A percentile compares a stretch with the other conserved stretches of the same genome.
phyloP scores from a whole-genome alignment of 805 yeast genomes.

The Wickerhamiella spandovensis region DNA sequence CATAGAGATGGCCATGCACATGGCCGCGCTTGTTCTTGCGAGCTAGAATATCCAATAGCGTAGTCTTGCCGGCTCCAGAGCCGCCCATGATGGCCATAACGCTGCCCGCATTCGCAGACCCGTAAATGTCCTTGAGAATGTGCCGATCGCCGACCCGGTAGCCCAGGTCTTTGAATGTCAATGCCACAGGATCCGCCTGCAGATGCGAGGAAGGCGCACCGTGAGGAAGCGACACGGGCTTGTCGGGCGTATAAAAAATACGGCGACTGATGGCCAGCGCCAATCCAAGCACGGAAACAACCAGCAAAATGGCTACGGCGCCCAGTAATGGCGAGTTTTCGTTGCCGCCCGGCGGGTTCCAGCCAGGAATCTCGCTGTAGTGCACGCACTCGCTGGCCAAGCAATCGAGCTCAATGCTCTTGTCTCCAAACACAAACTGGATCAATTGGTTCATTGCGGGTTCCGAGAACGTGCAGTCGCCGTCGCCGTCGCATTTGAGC shows the following conservation, averaged over 20 bases:
- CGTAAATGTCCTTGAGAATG: constrained; percentile 54
- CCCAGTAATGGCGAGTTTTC: constrained; percentile 16
- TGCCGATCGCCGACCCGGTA: constrained; percentile 38
- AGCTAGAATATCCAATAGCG: constrained; percentile 81
- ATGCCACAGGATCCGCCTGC: constrained; percentile 41
- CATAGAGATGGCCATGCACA: constrained; percentile 50
- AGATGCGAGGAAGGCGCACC: constrained; percentile 11
- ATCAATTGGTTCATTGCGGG: constrained; percentile 94
- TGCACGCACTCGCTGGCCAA: constrained; percentile 85
- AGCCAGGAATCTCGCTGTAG: constrained; percentile 86
- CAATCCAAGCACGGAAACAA: constrained; percentile 12
- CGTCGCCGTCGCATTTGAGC: constrained; percentile 58
- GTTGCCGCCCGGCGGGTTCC: constrained; percentile 44
- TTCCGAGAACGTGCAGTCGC: constrained; percentile 69
- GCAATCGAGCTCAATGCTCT: constrained; percentile 69
- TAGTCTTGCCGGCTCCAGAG: constrained; percentile 97
- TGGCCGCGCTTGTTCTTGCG: constrained; percentile 71
- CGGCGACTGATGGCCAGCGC: constrained; percentile 3
- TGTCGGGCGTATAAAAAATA: constrained; percentile 4
- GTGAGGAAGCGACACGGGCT: constrained; percentile 4
- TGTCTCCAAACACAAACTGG: constrained; percentile 87
- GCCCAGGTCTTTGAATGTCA: constrained; percentile 60
- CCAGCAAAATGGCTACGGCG: constrained; percentile 16
- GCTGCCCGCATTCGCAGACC: constrained; percentile 74
- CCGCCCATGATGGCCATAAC: constrained; percentile 97